A percentile compares a stretch with the other conserved stretches of the same genome.
These are phyloP conservation scores for Cytospora chrysosperma DNA, from an alignment of 2,329 filamentous ascomycete species.

Conservation along the genomic window DNA sequence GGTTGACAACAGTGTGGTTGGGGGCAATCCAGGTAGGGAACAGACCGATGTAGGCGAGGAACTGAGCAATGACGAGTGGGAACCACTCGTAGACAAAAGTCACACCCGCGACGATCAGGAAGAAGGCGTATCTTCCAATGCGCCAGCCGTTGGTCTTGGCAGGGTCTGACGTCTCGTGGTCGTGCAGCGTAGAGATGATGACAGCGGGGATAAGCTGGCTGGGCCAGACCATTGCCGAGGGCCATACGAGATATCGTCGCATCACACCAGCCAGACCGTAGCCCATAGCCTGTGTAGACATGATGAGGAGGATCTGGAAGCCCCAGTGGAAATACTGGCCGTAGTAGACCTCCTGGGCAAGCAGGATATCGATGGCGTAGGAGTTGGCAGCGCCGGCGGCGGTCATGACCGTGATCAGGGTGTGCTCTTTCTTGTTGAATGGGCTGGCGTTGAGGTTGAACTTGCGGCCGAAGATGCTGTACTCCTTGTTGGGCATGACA, in stretches of 20 bases:
- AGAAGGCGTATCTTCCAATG: slow-evolving; percentile 13
- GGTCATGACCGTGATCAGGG: slow-evolving; percentile 34
- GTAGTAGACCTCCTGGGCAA: slow-evolving; percentile 48
- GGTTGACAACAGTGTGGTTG: slow-evolving; percentile 10
- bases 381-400: slow-evolving; percentile 27
- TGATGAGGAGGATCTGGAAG: slow-evolving; percentile 55
- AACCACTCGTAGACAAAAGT: slow-evolving; percentile 14
- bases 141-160: slow-evolving; percentile 15
- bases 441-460: slow-evolving; percentile 34
- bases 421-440: slow-evolving; percentile 37
- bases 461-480: slow-evolving; percentile 26
- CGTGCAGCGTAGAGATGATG: slow-evolving; percentile 64
- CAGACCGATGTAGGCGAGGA: background rate
- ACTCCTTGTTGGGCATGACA: slow-evolving; percentile 12
- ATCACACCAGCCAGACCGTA: slow-evolving; percentile 61
- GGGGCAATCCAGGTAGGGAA: slow-evolving; percentile 12
- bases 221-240: slow-evolving; percentile 65
- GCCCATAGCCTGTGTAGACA: slow-evolving; percentile 62
- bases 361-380: slow-evolving; percentile 40
- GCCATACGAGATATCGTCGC: slow-evolving; percentile 59
- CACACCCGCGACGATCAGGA: background rate
- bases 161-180: slow-evolving; percentile 50
- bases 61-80: slow-evolving; percentile 11
- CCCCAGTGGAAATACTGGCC: slow-evolving; percentile 53
- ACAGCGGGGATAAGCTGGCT: slow-evolving; percentile 58